Percentiles rank a stretch among this genome's conserved stretches.
Conservation (phyloP, 2,329 filamentous ascomycete species). For the Epichloe sibirici region DNA sequence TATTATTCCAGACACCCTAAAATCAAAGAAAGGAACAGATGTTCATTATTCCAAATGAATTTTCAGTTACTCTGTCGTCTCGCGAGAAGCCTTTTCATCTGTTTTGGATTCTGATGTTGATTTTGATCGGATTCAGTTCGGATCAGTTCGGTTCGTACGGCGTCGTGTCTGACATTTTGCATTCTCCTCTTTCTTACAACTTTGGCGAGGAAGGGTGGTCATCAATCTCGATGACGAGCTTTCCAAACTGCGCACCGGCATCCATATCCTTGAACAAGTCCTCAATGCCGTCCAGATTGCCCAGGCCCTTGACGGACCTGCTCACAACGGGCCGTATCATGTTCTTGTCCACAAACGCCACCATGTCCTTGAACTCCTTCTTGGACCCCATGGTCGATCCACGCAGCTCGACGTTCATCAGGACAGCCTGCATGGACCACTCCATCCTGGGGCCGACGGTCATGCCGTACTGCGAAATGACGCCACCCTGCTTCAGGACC, state of each 20-base stretch:
- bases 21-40: no score
- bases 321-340: slow-evolving; percentile 69
- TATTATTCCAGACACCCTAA: no score
- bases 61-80: no score
- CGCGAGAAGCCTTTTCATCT: neutral
- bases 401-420: slow-evolving; percentile 78
- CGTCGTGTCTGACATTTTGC: neutral
- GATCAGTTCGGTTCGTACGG: neutral
- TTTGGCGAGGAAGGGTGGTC: slow-evolving; percentile 22
- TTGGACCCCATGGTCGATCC: slow-evolving; percentile 88
- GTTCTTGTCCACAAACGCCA: slow-evolving; percentile 63
- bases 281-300: slow-evolving; percentile 69
- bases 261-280: slow-evolving; percentile 81
- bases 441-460: slow-evolving; percentile 75
- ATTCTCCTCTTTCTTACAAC: slow-evolving; percentile 19
- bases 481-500: slow-evolving; percentile 68
- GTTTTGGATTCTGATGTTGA: neutral
- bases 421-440: slow-evolving; percentile 69
- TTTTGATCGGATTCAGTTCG: neutral
- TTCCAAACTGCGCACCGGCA: slow-evolving; percentile 77
- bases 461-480: slow-evolving; percentile 88
- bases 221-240: slow-evolving; percentile 70
- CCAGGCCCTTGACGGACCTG: slow-evolving; percentile 58
- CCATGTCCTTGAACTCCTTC: slow-evolving; percentile 83
- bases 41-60: no score